A percentile compares a stretch with the other conserved stretches of the same genome.
phyloP scores from a whole-genome alignment of 805 yeast genomes.

The Wickerhamiella lipophila region DNA sequence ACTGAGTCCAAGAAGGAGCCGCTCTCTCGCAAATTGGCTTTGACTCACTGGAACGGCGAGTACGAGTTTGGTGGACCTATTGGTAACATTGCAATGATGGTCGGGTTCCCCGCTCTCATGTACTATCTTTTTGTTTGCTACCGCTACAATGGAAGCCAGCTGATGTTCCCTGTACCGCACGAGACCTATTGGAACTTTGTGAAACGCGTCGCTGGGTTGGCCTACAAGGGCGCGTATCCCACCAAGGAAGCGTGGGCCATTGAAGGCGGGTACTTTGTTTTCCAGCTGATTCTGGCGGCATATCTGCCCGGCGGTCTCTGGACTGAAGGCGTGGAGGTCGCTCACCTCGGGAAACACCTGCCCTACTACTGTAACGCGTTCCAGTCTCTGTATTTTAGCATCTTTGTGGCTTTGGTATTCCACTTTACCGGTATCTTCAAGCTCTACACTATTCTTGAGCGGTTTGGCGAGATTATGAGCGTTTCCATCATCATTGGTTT shows the following conservation, averaged over 20 bases:
- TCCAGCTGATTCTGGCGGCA: slow-evolving; percentile 65
- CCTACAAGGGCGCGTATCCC: slow-evolving; percentile 37
- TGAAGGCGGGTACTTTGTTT: slow-evolving; percentile 53
- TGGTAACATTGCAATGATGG: slow-evolving; percentile 85
- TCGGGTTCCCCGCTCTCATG: slow-evolving; percentile 87
- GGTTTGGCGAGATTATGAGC: slow-evolving; percentile 86
- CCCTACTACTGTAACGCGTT: slow-evolving; percentile 91
- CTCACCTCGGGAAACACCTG: slow-evolving; percentile 68
- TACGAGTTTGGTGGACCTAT: slow-evolving; percentile 81
- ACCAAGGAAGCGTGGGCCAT: slow-evolving; percentile 47
- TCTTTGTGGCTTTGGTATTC: slow-evolving; percentile 43
- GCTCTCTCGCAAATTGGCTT: slow-evolving; percentile 14
- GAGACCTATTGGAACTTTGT: slow-evolving; percentile 37
- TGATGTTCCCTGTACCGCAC: slow-evolving; percentile 53
- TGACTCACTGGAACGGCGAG: slow-evolving; percentile 22
- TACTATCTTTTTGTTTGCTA: slow-evolving; percentile 94
- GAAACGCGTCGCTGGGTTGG: slow-evolving; percentile 34
- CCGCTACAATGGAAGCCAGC: slow-evolving; percentile 57
- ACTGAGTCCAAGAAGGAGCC: neutral
- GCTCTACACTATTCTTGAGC: slow-evolving; percentile 60
- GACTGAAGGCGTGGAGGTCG: slow-evolving; percentile 89
- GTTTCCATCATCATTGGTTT: slow-evolving; percentile 77
- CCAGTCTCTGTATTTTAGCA: slow-evolving; percentile 63
- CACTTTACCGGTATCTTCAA: slow-evolving; percentile 68
- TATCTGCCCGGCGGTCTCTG: slow-evolving; percentile 76